Percentiles rank a stretch among this genome's conserved stretches.
Conservation (phyloP, 164 flowering plant genomes). For the Stephania yunnanensis region DNA sequence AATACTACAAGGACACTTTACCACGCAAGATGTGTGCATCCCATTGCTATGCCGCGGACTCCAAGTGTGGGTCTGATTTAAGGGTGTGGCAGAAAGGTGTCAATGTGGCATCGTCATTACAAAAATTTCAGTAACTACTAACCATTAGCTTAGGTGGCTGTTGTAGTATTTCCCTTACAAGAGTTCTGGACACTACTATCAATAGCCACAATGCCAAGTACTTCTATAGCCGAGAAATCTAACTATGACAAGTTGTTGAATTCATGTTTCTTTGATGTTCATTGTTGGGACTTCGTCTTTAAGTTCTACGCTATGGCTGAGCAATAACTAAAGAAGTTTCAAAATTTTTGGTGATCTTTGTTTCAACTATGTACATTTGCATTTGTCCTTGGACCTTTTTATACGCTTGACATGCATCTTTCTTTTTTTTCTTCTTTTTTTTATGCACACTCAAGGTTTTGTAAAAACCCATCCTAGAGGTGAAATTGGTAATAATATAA, state of each 20-base stretch:
- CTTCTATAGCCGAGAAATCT: background rate
- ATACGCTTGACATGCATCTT: background rate
- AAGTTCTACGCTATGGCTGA: background rate
- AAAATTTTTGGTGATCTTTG: background rate
- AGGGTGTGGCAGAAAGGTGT: no score
- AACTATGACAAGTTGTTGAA: background rate
- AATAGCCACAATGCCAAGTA: background rate
- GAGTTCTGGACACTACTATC: no score
- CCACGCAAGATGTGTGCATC: no score
- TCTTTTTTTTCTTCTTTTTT: background rate
- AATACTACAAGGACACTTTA: no score
- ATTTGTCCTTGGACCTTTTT: no score
- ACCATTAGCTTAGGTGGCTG: no score
- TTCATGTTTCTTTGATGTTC: background rate
- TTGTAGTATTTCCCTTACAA: no score
- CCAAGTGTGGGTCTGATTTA: no score
- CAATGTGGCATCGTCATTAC: no score
- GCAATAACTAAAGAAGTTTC: background rate
- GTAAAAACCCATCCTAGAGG: background rate
- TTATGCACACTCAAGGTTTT: background rate
- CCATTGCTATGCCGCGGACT: no score
- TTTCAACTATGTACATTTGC: background rate
- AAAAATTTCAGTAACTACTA: no score
- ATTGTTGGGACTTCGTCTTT: background rate
- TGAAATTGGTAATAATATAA: no score